Evolutionary conservation across 768 basidiomycete genomes (phyloP).

Genomic region (Leccinum rimulosum): DNA sequence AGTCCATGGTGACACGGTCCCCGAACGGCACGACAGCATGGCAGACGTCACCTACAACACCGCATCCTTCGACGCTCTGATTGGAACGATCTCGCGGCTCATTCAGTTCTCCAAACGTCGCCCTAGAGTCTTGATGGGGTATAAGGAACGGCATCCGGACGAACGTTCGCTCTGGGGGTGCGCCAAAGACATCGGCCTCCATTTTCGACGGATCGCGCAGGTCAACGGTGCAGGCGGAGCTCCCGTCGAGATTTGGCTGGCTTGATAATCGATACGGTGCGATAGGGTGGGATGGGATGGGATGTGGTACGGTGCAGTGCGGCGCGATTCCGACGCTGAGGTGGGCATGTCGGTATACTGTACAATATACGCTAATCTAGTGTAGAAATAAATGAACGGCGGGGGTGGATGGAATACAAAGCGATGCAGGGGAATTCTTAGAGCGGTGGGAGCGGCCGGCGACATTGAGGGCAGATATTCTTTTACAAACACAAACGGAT

Average conservation of each 20-base stretch:
- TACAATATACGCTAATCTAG: conserved; percentile 4
- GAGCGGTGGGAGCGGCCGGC: conserved; percentile 77
- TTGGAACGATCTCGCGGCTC: conserved; percentile 61
- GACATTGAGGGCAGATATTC: conserved; percentile 93
- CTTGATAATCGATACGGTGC: conserved; percentile 15
- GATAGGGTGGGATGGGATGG: not conserved
- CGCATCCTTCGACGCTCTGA: conserved; percentile 72
- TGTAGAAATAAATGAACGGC: not conserved
- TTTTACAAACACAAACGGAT: conserved; percentile 24
- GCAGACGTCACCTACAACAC: conserved; percentile 94
- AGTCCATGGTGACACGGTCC: not conserved
- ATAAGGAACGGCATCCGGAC: conserved; percentile 79
- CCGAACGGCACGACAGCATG: conserved; percentile 53
- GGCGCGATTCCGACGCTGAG: no score
- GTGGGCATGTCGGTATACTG: conserved; percentile 10
- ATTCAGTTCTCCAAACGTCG: conserved; percentile 33
- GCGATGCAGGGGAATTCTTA: conserved; percentile 28
- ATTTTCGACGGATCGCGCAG: conserved; percentile 53
- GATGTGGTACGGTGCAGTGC: not conserved
- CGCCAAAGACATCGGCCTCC: conserved; percentile 48
- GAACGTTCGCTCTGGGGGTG: conserved; percentile 77
- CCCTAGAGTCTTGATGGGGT: conserved; percentile 66
- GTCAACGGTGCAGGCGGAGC: conserved; percentile 58
- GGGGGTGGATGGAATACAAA: not conserved
- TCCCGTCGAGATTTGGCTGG: conserved; percentile 73